Conservation (phyloP, 1,284 basidiomycete species). For the Sanghuangporus sanghuang region DNA sequence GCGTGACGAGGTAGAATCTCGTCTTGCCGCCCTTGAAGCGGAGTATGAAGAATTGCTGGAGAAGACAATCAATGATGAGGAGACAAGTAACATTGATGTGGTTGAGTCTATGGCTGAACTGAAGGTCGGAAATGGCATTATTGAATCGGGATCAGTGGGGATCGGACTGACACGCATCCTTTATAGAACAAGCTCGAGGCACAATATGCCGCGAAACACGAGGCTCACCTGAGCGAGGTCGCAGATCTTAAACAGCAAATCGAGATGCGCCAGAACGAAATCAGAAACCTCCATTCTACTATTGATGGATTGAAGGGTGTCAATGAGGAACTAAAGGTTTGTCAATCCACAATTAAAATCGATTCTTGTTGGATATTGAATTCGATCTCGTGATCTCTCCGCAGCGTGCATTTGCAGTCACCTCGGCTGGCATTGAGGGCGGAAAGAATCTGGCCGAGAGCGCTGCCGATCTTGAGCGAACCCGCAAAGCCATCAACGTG, state of each 20-base stretch:
- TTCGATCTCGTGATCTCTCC: constrained; percentile 6
- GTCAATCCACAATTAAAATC: constrained; percentile 18
- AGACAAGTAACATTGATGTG: constrained; percentile 73
- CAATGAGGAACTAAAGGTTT: constrained; percentile 96
- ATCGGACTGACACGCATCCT: constrained; percentile 14
- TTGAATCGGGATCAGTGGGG: constrained; percentile 13
- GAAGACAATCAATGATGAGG: constrained; percentile 82
- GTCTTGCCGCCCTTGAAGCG: constrained; percentile 78
- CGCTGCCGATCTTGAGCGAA: constrained; percentile 94
- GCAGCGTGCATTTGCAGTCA: constrained; percentile 93
- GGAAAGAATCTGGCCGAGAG: constrained; percentile 95
- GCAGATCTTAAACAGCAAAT: constrained; percentile 89
- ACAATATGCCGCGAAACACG: constrained; percentile 90
- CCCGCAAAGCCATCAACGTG: constrained; percentile 93
- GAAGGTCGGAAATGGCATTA: constrained; percentile 54
- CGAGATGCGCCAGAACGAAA: constrained; percentile 83
- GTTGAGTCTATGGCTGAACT: constrained; percentile 84
- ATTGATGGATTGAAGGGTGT: constrained; percentile 94
- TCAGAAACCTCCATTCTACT: constrained; percentile 78
- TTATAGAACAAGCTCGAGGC: constrained; percentile 85
- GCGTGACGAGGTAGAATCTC: constrained; percentile 83
- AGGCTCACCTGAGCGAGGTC: constrained; percentile 84
- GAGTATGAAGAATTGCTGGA: constrained; percentile 96
- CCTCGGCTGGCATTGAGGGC: constrained; percentile 93
- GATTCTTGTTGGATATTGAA: neutral